phyloP scores from a whole-genome alignment of 495 filamentous ascomycete genomes.

The Acidomyces sp. region DNA sequence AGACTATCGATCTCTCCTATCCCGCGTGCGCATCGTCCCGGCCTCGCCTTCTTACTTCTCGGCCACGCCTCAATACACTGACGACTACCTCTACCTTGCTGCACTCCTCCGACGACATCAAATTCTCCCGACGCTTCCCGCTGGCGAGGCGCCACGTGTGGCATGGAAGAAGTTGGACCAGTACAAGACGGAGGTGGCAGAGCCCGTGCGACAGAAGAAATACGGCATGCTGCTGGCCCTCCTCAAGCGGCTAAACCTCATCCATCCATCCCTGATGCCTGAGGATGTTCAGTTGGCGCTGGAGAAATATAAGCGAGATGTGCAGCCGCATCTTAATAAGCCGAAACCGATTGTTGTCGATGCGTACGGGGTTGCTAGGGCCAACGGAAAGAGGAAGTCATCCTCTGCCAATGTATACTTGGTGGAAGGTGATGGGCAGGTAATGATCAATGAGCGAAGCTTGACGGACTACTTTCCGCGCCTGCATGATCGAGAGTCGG shows the following conservation, averaged over 20 bases:
- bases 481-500: slow-evolving; percentile 89
- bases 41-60: slow-evolving; percentile 89
- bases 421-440: slow-evolving; percentile 83
- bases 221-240: slow-evolving; percentile 63
- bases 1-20: slow-evolving; percentile 19
- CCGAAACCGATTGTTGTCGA: slow-evolving; percentile 49
- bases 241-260: slow-evolving; percentile 68
- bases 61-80: slow-evolving; percentile 68
- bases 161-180: slow-evolving; percentile 73
- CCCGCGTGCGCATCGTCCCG: slow-evolving; percentile 58
- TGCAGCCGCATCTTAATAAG: slow-evolving; percentile 53
- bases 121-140: slow-evolving; percentile 51
- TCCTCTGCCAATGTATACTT: slow-evolving; percentile 71
- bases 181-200: slow-evolving; percentile 61
- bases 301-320: slow-evolving; percentile 54
- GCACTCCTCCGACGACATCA: slow-evolving; percentile 55
- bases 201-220: slow-evolving; percentile 62
- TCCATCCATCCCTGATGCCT: slow-evolving; percentile 69
- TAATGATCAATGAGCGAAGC: slow-evolving; percentile 75
- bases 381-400: slow-evolving; percentile 71
- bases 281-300: slow-evolving; percentile 50
- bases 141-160: slow-evolving; percentile 54
- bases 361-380: slow-evolving; percentile 58
- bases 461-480: slow-evolving; percentile 67
- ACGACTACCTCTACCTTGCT: slow-evolving; percentile 63